Evolutionary conservation across 2,329 filamentous ascomycete species (phyloP).

Genomic region (Neopestalotiopsis sp.): DNA sequence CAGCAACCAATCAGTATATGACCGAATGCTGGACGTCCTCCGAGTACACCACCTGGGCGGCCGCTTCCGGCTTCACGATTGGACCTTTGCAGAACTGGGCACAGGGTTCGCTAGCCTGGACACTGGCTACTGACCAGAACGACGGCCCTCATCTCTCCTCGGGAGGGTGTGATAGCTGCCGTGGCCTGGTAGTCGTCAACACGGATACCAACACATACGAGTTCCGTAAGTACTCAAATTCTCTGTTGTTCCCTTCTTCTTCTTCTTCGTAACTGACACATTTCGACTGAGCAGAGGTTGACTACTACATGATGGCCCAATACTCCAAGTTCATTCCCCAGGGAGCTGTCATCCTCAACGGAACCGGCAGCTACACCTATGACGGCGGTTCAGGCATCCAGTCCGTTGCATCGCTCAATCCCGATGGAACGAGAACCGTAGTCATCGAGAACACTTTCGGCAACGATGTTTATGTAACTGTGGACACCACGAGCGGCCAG

Average conservation of each 20-base stretch:
- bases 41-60: conserved; percentile 40
- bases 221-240: conserved; percentile 31
- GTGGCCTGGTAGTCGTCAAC: conserved; percentile 63
- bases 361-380: conserved; percentile 51
- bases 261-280: background rate
- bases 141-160: conserved; percentile 46
- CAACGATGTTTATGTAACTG: conserved; percentile 49
- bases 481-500: conserved; percentile 40
- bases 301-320: conserved; percentile 61
- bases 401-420: conserved; percentile 52
- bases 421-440: conserved; percentile 50
- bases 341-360: conserved; percentile 48
- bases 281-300: conserved; percentile 25
- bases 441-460: conserved; percentile 53
- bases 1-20: conserved; percentile 50
- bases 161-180: conserved; percentile 48
- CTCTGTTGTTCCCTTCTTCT: background rate
- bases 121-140: conserved; percentile 42
- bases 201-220: conserved; percentile 47
- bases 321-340: conserved; percentile 54
- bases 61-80: conserved; percentile 43
- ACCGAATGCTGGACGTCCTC: conserved; percentile 52
- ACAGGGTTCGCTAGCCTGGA: conserved; percentile 50
- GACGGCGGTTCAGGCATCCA: conserved; percentile 44
- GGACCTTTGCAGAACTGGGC: conserved; percentile 57